Percentiles rank a stretch among this genome's conserved stretches.
Evolutionary conservation across 2,329 filamentous ascomycete species (phyloP).

Genomic region (Hirsutella minnesotensis): DNA sequence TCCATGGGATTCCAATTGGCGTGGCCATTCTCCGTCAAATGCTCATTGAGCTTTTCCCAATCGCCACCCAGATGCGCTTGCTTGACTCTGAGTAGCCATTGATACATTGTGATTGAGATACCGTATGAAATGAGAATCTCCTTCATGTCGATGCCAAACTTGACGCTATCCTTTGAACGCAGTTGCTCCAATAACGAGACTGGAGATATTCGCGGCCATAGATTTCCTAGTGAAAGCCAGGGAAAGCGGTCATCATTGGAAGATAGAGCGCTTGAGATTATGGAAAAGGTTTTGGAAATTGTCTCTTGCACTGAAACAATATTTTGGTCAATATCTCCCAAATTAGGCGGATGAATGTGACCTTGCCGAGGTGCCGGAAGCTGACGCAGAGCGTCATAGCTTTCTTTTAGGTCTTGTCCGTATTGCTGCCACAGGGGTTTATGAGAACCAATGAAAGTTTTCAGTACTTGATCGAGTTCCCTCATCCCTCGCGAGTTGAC

Average conservation of each 20-base stretch:
- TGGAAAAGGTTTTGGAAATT: not conserved
- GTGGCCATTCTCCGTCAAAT: constrained; percentile 21
- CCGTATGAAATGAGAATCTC: constrained; percentile 30
- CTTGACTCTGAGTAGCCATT: constrained; percentile 30
- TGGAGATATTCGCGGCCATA: constrained; percentile 34
- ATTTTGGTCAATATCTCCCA: not conserved
- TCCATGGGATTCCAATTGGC: constrained; percentile 42
- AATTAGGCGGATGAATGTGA: not conserved
- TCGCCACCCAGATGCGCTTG: not conserved
- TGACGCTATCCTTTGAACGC: constrained; percentile 9
- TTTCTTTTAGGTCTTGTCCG: constrained; percentile 7
- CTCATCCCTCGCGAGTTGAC: not conserved
- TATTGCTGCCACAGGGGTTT: constrained; percentile 6
- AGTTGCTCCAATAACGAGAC: constrained; percentile 35
- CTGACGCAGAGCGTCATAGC: not conserved
- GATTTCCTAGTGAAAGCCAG: constrained; percentile 28
- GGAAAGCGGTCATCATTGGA: not conserved
- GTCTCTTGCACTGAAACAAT: not conserved
- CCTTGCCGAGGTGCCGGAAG: not conserved
- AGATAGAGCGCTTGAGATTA: not conserved
- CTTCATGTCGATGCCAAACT: constrained; percentile 23
- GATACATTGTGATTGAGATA: constrained; percentile 27
- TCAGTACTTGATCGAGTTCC: not conserved
- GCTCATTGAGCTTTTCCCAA: not conserved
- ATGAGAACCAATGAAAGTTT: constrained; percentile 1